Percentiles rank a stretch among this genome's conserved stretches.
These are phyloP conservation scores for Kockovaella imperatae DNA, from an alignment of 768 basidiomycete species.

Conservation along the genomic window DNA sequence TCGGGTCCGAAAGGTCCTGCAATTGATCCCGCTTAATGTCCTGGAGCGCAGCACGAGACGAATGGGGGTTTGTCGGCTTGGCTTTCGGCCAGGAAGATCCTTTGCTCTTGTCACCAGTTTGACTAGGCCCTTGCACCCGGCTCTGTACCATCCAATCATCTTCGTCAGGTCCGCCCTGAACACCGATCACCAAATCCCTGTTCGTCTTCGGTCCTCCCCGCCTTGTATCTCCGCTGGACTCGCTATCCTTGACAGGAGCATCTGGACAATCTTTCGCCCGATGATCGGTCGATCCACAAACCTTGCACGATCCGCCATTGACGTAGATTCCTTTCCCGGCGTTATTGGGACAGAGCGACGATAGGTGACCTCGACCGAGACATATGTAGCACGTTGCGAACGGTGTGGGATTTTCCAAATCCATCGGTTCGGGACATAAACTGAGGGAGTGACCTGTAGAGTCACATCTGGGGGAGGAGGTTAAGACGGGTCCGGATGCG, in stretches of 20 bases:
- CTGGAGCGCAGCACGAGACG: too few species aligned
- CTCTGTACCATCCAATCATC: constrained; percentile 85
- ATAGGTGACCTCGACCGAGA: constrained; percentile 71
- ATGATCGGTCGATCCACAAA: constrained; percentile 78
- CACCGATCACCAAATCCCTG: neutral
- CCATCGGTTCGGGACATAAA: constrained; percentile 60
- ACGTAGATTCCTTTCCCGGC: constrained; percentile 75
- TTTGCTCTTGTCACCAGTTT: too few species aligned
- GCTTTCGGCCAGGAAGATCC: too few species aligned
- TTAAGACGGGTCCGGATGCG: too few species aligned
- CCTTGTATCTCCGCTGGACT: constrained; percentile 2
- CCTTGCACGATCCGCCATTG: constrained; percentile 80
- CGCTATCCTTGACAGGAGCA: constrained; percentile 17
- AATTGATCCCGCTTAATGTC: too few species aligned
- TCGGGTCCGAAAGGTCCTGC: too few species aligned
- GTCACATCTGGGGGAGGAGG: constrained; percentile 57
- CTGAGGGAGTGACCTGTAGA: constrained; percentile 69
- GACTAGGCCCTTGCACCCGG: too few species aligned
- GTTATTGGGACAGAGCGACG: constrained; percentile 74
- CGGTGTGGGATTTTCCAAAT: constrained; percentile 63
- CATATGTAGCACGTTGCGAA: constrained; percentile 92
- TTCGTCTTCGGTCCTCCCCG: neutral
- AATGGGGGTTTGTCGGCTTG: too few species aligned
- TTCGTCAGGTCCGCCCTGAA: constrained; percentile 71
- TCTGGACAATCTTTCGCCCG: constrained; percentile 72